Evolutionary conservation across 768 basidiomycete species (phyloP), one percentile per base, ranked within the genome.

Genomic region (Tubosaeta sp.): DNA sequence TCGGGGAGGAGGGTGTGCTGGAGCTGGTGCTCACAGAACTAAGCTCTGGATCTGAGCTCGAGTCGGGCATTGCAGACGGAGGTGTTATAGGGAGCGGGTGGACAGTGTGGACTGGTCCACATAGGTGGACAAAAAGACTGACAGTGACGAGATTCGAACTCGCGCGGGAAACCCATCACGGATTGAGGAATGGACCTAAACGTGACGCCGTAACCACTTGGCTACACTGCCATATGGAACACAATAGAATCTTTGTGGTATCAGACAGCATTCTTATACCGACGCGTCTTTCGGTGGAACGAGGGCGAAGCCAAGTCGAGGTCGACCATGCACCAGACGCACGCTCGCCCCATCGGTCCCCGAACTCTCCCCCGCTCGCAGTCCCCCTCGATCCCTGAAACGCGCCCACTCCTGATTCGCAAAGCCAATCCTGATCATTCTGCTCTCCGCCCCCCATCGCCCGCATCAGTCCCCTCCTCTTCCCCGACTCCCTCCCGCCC

Each of bases 61-160:
- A 45, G 44, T 18, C 6, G 34, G 56, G 27, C 63, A 64, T 64
- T 4, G 56, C 9, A 46, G 31, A 24, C 18, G 25, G 25, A 13
- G n/a, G n/a, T 39, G 25, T 19, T 58, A 61, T 58, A 43, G 35
- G 35, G 10, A 10, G 6, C 2, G 19, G n/a, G 30, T 35, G 27
- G 18, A 25, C 12, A 8, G 18, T 42, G 44, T 41, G 50, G 54
- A 41, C 8, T 5, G 35, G 45, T 35, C 51, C 53, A 53, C 54
- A 36, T 22, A 24, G 16, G 41, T 49, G 53, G 53, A 59, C 22
- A 53, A 48, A 59, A 59, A 59, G 4, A 46, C 14, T 77, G 76
- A 77, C 75, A 77, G 73, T 77, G 76, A 77, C 76, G 76, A 77
- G 76, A 77, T 78, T 77, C 76, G 76, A 77, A 77, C 76, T 77